Base-by-base conservation (phyloP, 2,329 filamentous ascomycete species). In the Xylariaceae sp. region DNA sequence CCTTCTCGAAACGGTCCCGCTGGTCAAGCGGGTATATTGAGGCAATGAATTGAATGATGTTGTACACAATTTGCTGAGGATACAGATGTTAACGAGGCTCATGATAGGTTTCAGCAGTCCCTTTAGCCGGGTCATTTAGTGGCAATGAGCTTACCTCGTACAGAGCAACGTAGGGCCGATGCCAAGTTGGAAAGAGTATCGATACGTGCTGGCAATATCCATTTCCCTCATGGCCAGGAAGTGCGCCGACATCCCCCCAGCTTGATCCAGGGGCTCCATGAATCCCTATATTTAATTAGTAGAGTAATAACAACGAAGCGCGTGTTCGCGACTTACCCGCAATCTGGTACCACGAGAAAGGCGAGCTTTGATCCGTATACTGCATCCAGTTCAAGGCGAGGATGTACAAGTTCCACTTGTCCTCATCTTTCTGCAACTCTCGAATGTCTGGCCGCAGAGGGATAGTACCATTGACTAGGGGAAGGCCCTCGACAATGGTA, bases 181-280 rank as follows among this genome's bases (percentile, higher is more conserved):
- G 89, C 89, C 89, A 94, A 30, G 82, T 76, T 30, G 84, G 79
- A 59, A 95, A 93, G 13, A 93, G 67, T 31, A 83, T 79, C 2
- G 85, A 86, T 18, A 73, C 77, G 63, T 95, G 89, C 12, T 79
- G 78, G 61, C 89, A 94, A 61, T 89, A 94, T 37, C 87, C 88
- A 13, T 74, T 70, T 30, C 71, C 65, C 42, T 72, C 68, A 44
- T 74, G 77, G 2, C 76, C 78, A 2, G 69, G 56, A 2, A 64
- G 67, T 41, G 72, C 67, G 37, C 64, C 54, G 17, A 80, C 77
- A 26, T 66, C 71, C 22, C 71, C 74, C 74, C 76, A 81, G 11
- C 72, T 60, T 30, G 65, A 51, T 49, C 75, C 78, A 2, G 89
- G 89, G 46, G 84, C 81, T 15, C 88, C 89, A 62, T 95, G 89